Base-by-base conservation (phyloP, 495 filamentous ascomycete species). In the Aspergillus wentii region DNA sequence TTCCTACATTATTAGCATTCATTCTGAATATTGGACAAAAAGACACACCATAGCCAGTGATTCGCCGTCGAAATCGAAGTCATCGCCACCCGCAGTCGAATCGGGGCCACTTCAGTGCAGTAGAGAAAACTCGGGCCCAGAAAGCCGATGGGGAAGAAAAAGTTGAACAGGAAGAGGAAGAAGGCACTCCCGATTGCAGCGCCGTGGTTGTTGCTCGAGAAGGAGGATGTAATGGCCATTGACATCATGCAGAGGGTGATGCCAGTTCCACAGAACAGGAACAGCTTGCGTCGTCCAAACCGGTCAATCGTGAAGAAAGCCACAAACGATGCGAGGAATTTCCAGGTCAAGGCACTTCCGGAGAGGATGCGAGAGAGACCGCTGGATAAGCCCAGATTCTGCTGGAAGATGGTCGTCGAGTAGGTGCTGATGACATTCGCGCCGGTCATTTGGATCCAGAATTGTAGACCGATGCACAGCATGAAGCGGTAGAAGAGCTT, bases 101-200 rank as follows among this genome's bases (percentile, higher is more conserved):
- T 43, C 3, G 74, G 73, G 2, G 67, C 66, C 29, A 79, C 60
- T 48, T 79, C 74, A n/a, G 72, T 67, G 37, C 68, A 68, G 54
- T 76, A 76, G 17, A 77, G 56, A 48, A 73, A 79, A 23, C 68
- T 73, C 37, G 68, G 68, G 3, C 73, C 75, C 1, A 76, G 54
- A 59, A 75, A 78, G 0, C 75, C 76, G 33, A 73, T 56, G 5
- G 76, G 71, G 36, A 75, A 72, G 61, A 76, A 77, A 17, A 59
- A 61, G 41, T 72, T 72, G 61, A 71, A 78, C n/a, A 76, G 41
- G 54, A 75, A 76, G 15, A 77, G 56, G 45, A 78, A 78, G 6
- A 68, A 61, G 1, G 65, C 67, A 1, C 55, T 60, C 1, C 42
- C 48, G 8, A 56, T 49, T 1, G 66, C 61, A 2, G 56, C 60